Evolutionary conservation across 768 basidiomycete species (phyloP).

Genomic region (Mycena albidolilacea): DNA sequence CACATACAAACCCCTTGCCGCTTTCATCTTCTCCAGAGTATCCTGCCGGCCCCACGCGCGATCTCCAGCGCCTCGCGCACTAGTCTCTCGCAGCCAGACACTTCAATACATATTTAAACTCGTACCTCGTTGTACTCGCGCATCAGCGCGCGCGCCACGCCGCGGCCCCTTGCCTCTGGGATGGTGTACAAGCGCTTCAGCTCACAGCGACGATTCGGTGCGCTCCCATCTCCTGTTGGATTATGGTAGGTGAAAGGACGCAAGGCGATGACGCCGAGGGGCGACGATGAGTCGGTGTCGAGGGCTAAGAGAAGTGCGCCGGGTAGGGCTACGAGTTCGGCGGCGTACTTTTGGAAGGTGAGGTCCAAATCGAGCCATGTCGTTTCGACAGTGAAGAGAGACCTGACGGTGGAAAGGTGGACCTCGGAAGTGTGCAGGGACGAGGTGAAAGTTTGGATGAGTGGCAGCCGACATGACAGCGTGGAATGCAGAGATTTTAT

Average conservation of each 20-base stretch:
- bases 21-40: conserved; percentile 5
- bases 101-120: no score
- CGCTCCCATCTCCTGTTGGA: not conserved
- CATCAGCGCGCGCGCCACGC: not conserved
- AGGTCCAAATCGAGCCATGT: not conserved
- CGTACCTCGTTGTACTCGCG: no score
- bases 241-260: not conserved
- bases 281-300: not conserved
- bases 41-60: not conserved
- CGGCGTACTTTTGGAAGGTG: conserved; percentile 9
- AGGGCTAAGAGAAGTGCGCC: conserved; percentile 2
- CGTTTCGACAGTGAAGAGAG: conserved; percentile 4
- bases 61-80: not conserved
- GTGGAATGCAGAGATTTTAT: not conserved
- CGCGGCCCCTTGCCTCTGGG: not conserved
- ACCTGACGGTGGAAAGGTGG: not conserved
- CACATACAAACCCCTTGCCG: conserved; percentile 2
- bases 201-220: not conserved
- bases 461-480: not conserved
- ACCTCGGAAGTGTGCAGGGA: conserved; percentile 3
- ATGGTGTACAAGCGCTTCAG: conserved; percentile 1
- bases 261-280: conserved; percentile 3
- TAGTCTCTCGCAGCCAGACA: no score
- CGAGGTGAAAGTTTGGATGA: not conserved
- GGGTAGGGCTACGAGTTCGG: not conserved